Conservation (phyloP, 306 rosid species). For the Luffa aegyptiaca region DNA sequence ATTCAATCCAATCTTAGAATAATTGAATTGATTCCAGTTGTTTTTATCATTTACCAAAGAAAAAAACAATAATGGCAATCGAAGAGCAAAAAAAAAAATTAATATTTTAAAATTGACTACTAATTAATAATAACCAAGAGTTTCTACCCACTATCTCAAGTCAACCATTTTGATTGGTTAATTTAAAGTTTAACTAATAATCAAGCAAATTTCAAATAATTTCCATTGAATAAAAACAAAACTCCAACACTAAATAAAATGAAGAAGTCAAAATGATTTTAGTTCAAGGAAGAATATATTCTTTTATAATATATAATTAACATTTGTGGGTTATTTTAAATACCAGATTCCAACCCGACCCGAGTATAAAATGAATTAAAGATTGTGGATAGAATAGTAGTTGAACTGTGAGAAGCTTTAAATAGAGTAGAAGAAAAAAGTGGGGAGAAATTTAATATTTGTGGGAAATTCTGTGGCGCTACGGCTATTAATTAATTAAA, state of each 20-base stretch:
- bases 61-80: not conserved
- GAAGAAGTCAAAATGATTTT: not conserved
- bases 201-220: not conserved
- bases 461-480: not conserved
- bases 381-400: not conserved
- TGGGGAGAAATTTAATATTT: not conserved
- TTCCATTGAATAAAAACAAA: not conserved
- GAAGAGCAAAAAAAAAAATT: not conserved
- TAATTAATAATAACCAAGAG: not conserved
- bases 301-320: not conserved
- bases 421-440: not conserved
- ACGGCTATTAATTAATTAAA: too few species aligned
- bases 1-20: not conserved
- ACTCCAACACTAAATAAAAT: not conserved
- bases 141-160: not conserved
- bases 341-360: too few species aligned
- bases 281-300: not conserved
- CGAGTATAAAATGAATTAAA: too few species aligned
- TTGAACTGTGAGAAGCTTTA: constrained; percentile 22
- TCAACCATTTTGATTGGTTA: not conserved
- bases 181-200: not conserved
- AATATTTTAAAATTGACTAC: not conserved
- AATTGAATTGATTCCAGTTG: not conserved
- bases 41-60: not conserved
- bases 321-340: not conserved